Percentiles rank a stretch among this genome's conserved stretches.
phyloP scores from a whole-genome alignment of 2,329 filamentous ascomycete genomes.

The Phialemoniopsis sp. region DNA sequence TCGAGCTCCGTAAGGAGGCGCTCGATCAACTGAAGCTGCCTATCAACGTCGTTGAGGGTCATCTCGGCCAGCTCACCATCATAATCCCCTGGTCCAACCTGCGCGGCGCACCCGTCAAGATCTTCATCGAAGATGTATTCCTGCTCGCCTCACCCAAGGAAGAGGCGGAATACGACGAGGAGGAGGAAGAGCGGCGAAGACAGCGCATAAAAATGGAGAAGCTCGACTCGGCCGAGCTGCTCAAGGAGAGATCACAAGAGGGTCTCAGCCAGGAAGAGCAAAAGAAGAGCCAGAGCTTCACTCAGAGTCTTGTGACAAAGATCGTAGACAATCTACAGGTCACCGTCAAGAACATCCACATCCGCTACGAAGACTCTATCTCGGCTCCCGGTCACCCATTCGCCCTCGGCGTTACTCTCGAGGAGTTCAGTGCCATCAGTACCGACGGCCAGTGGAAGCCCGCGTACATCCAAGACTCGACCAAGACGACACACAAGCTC shows the following conservation, averaged over 20 bases:
- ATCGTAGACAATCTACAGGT: constrained; percentile 99
- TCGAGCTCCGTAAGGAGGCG: constrained; percentile 90
- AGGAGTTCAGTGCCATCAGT: constrained; percentile 95
- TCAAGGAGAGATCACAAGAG: constrained; percentile 89
- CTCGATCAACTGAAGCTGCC: constrained; percentile 96
- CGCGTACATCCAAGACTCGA: constrained; percentile 88
- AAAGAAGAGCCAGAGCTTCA: constrained; percentile 97
- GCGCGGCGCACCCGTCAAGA: constrained; percentile 86
- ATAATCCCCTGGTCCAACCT: constrained; percentile 98
- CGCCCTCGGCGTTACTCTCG: constrained; percentile 83
- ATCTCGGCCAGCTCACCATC: constrained; percentile 86
- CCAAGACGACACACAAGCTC: constrained; percentile 83
- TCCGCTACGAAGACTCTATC: constrained; percentile 96
- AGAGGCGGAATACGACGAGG: constrained; percentile 87
- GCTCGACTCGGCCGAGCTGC: constrained; percentile 88
- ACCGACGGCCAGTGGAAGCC: constrained; percentile 94
- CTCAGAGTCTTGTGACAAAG: constrained; percentile 87
- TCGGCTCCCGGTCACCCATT: constrained; percentile 94
- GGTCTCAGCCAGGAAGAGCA: constrained; percentile 93
- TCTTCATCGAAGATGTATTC: constrained; percentile 96
- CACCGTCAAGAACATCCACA: constrained; percentile 95
- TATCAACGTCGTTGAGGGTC: constrained; percentile 93
- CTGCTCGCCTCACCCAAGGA: constrained; percentile 92
- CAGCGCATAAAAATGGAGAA: constrained; percentile 99
- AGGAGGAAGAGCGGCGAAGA: constrained; percentile 82